phyloP scores from a whole-genome alignment of 2,329 filamentous ascomycete species.

The Diaporthe velutina region DNA sequence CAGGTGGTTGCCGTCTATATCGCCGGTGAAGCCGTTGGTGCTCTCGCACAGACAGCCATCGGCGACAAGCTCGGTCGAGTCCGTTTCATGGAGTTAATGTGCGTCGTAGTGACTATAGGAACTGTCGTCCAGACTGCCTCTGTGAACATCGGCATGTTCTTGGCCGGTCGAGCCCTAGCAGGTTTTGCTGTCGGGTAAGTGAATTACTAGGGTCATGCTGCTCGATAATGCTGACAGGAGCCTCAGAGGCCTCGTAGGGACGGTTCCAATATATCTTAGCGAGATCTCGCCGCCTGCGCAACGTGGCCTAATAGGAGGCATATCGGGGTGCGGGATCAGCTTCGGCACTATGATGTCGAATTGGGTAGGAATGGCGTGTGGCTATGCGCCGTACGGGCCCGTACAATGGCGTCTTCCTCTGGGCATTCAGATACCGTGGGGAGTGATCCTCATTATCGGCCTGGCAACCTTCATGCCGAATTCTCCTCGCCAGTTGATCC shows the following conservation, averaged over 20 bases:
- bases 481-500: conserved; percentile 65
- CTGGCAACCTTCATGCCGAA: conserved; percentile 68
- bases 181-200: conserved; percentile 60
- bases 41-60: conserved; percentile 64
- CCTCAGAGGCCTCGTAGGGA: conserved; percentile 59
- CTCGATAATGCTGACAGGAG: not conserved
- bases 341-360: conserved; percentile 69
- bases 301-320: conserved; percentile 66
- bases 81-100: conserved; percentile 67
- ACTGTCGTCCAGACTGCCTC: conserved; percentile 66
- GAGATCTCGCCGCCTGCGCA: conserved; percentile 63
- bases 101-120: conserved; percentile 66
- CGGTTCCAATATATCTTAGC: conserved; percentile 67
- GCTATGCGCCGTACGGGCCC: conserved; percentile 64
- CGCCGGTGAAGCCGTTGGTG: conserved; percentile 69
- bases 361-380: conserved; percentile 69
- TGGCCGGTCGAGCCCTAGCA: conserved; percentile 61
- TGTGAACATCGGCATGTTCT: conserved; percentile 67
- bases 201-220: too few relatives aligned
- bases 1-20: conserved; percentile 70
- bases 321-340: conserved; percentile 66
- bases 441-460: conserved; percentile 66
- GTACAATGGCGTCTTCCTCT: conserved; percentile 68
- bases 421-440: conserved; percentile 68
- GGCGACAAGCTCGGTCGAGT: conserved; percentile 66